phyloP scores from a whole-genome alignment of 2,329 filamentous ascomycete genomes.

The Fulvia fulva region DNA sequence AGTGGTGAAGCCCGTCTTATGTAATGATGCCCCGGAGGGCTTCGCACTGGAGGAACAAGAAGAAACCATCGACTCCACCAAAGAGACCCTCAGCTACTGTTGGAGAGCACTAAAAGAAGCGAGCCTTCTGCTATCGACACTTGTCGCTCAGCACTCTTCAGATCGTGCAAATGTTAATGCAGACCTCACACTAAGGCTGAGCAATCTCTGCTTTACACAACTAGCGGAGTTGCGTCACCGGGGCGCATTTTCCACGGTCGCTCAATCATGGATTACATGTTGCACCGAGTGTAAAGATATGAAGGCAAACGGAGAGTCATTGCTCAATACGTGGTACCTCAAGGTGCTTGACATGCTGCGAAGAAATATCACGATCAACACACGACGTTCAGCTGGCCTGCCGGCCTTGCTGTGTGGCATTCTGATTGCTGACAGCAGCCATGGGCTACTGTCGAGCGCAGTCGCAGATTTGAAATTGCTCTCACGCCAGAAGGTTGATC shows the following conservation, averaged over 20 bases:
- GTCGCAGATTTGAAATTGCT: constrained; percentile 61
- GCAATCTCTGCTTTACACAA: constrained; percentile 71
- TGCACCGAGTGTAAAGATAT: constrained; percentile 62
- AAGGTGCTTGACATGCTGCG: constrained; percentile 25
- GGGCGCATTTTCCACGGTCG: constrained; percentile 89
- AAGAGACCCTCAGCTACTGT: constrained; percentile 88
- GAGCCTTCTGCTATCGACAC: constrained; percentile 53
- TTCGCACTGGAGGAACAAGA: constrained; percentile 75
- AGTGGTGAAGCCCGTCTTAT: constrained; percentile 72
- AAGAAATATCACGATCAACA: constrained; percentile 73
- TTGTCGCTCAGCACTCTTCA: constrained; percentile 6
- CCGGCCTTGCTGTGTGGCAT: constrained; percentile 82
- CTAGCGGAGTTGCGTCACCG: constrained; percentile 79
- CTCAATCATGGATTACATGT: constrained; percentile 78
- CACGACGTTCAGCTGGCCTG: constrained; percentile 85
- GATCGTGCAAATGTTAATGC: background rate
- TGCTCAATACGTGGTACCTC: constrained; percentile 65
- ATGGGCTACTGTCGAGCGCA: constrained; percentile 57
- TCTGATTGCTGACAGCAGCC: constrained; percentile 60
- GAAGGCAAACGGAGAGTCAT: constrained; percentile 45
- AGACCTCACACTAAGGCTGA: constrained; percentile 11
- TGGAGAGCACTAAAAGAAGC: constrained; percentile 95
- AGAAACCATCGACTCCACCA: constrained; percentile 69
- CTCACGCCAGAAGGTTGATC: constrained; percentile 38
- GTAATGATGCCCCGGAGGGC: constrained; percentile 91